Evolutionary conservation across 352 stramenopile species (phyloP).

Genomic region (Phytophthora quininea): DNA sequence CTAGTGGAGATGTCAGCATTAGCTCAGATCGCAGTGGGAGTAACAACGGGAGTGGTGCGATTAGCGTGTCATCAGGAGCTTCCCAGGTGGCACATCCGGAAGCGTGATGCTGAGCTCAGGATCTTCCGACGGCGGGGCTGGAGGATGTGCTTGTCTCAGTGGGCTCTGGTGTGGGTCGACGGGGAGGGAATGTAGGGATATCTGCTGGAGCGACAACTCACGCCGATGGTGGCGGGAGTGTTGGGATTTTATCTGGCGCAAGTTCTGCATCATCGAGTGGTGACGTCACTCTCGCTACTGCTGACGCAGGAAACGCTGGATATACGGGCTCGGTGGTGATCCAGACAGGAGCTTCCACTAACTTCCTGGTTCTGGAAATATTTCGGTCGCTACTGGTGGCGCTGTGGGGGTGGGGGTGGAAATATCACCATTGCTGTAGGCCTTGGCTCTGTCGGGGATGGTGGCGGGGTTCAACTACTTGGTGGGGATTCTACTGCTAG

Average conservation of each 20-base stretch:
- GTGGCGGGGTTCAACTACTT: slow-evolving; percentile 51
- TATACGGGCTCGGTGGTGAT: slow-evolving; percentile 81
- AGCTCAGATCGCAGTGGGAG: slow-evolving; percentile 56
- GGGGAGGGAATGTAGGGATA: slow-evolving; percentile 56
- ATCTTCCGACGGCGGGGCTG: slow-evolving; percentile 46
- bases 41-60: slow-evolving; percentile 55
- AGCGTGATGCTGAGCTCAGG: slow-evolving; percentile 76
- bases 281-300: slow-evolving; percentile 46
- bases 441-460: slow-evolving; percentile 48
- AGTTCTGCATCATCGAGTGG: slow-evolving; percentile 64
- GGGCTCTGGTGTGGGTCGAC: slow-evolving; percentile 44
- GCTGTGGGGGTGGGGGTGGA: slow-evolving; percentile 54
- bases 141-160: slow-evolving; percentile 63
- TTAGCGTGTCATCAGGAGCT: slow-evolving; percentile 54
- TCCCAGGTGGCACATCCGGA: slow-evolving; percentile 62
- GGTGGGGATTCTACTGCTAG: slow-evolving; percentile 51
- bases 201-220: slow-evolving; percentile 49
- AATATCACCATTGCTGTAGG: slow-evolving; percentile 66
- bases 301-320: slow-evolving; percentile 60
- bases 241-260: slow-evolving; percentile 57
- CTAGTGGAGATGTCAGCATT: slow-evolving; percentile 68
- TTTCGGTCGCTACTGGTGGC: slow-evolving; percentile 70
- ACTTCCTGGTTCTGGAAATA: slow-evolving; percentile 56
- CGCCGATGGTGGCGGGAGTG: slow-evolving; percentile 52
- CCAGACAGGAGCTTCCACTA: slow-evolving; percentile 61